A percentile compares a stretch with the other conserved stretches of the same genome.
phyloP scores from a whole-genome alignment of 2,329 filamentous ascomycete species.

The Penicillium sp. region DNA sequence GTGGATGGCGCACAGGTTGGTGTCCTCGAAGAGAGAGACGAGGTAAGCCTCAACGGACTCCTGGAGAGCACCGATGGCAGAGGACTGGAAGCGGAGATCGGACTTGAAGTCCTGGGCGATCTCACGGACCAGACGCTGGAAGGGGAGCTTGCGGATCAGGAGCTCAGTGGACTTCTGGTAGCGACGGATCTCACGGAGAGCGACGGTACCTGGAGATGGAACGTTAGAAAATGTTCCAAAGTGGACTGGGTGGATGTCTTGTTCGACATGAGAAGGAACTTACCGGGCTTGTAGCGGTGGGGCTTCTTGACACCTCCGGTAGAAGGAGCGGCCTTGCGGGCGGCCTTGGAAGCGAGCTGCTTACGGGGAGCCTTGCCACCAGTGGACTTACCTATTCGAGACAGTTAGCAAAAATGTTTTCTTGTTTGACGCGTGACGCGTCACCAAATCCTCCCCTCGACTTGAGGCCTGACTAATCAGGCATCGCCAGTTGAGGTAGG shows the following conservation, averaged over 20 bases:
- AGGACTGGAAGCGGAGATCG: constrained; percentile 95
- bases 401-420: constrained; percentile 29
- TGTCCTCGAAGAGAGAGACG: constrained; percentile 96
- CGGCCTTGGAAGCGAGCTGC: constrained; percentile 99
- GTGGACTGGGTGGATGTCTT: no score
- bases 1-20: constrained; percentile 97
- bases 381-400: constrained; percentile 64
- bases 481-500: constrained; percentile 17
- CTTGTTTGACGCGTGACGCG: constrained; percentile 17
- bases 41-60: constrained; percentile 99
- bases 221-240: constrained; percentile 24
- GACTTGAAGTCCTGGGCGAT: constrained; percentile 96
- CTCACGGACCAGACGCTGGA: constrained; percentile 96
- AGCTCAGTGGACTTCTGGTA: constrained; percentile 98
- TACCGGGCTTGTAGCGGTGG: constrained; percentile 81
- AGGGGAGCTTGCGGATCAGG: constrained; percentile 93
- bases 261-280: constrained; percentile 19
- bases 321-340: constrained; percentile 95
- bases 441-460: not conserved
- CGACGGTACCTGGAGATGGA: constrained; percentile 66
- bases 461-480: not conserved
- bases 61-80: constrained; percentile 93
- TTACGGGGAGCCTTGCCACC: constrained; percentile 76
- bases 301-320: constrained; percentile 98
- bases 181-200: constrained; percentile 96